Conservation (phyloP, 2,329 filamentous ascomycete species). For the Helotiales sp. region DNA sequence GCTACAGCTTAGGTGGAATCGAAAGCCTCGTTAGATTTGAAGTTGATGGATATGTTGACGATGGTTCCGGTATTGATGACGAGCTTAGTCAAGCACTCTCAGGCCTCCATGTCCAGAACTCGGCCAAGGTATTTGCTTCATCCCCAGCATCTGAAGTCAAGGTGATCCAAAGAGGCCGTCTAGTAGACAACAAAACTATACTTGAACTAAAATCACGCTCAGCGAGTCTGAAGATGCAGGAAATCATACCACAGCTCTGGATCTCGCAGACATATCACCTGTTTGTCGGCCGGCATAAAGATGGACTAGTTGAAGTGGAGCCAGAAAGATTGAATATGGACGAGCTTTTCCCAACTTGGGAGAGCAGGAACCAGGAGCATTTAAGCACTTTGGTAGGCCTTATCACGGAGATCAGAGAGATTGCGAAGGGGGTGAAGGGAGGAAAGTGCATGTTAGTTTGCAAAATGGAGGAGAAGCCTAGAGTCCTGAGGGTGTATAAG, state of each 20-base stretch:
- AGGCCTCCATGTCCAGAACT: constrained; percentile 1
- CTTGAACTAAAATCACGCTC: constrained; percentile 8
- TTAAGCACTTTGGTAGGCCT: too few relatives aligned
- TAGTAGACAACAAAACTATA: neutral
- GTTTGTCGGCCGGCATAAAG: too few relatives aligned
- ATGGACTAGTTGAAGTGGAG: too few relatives aligned
- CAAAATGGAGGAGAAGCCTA: too few relatives aligned
- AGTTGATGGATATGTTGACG: constrained; percentile 38
- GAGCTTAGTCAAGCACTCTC: constrained; percentile 4
- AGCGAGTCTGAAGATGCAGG: constrained; percentile 1
- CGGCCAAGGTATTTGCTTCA: neutral
- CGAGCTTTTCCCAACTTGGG: too few relatives aligned
- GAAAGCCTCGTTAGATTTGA: constrained; percentile 41
- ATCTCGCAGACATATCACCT: neutral
- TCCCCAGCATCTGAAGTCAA: constrained; percentile 7
- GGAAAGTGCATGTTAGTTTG: too few relatives aligned
- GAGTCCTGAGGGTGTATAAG: too few relatives aligned
- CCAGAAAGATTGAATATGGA: too few relatives aligned
- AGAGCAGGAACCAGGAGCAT: too few relatives aligned
- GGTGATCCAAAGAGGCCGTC: constrained; percentile 4
- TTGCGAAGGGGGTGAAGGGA: too few relatives aligned
- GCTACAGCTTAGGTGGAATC: constrained; percentile 38
- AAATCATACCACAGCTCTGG: constrained; percentile 5
- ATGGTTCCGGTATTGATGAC: constrained; percentile 1
- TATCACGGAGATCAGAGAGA: too few relatives aligned